These are phyloP conservation scores for Bolboschoenus planiculmis DNA, from an alignment of 176 grass and related monocot genomes.

Conservation along the genomic window DNA sequence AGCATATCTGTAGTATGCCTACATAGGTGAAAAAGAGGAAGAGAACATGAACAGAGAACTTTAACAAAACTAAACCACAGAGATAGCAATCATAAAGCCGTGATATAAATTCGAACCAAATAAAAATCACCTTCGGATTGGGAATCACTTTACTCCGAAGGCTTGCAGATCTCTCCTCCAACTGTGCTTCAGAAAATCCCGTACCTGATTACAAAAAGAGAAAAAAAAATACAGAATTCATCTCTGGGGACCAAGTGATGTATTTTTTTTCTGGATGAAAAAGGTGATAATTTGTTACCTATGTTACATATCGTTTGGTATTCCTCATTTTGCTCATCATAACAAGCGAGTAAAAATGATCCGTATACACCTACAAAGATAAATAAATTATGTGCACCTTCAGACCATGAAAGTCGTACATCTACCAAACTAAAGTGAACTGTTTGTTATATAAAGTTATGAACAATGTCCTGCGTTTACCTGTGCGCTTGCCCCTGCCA, in stretches of 20 bases:
- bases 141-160: constrained; percentile 89
- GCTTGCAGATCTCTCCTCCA: constrained; percentile 77
- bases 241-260: neutral
- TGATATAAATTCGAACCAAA: neutral
- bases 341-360: constrained; percentile 90
- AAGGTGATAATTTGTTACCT: constrained; percentile 33
- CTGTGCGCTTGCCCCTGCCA: constrained; percentile 84
- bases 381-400: constrained; percentile 11
- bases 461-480: constrained; percentile 33
- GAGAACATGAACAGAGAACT: neutral
- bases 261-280: constrained; percentile 12
- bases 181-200: constrained; percentile 94
- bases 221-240: constrained; percentile 11
- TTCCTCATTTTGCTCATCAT: constrained; percentile 93
- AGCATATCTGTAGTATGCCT: constrained; percentile 91
- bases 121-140: constrained; percentile 73
- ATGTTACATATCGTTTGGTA: constrained; percentile 98
- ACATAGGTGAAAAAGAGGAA: constrained; percentile 29
- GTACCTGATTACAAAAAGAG: constrained; percentile 51
- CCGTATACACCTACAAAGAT: constrained; percentile 79
- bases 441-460: neutral
- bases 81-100: neutral
- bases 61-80: neutral
- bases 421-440: neutral
- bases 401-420: constrained; percentile 8